Conservation (phyloP, 2,329 filamentous ascomycete species). For the Xylogone sp. region DNA sequence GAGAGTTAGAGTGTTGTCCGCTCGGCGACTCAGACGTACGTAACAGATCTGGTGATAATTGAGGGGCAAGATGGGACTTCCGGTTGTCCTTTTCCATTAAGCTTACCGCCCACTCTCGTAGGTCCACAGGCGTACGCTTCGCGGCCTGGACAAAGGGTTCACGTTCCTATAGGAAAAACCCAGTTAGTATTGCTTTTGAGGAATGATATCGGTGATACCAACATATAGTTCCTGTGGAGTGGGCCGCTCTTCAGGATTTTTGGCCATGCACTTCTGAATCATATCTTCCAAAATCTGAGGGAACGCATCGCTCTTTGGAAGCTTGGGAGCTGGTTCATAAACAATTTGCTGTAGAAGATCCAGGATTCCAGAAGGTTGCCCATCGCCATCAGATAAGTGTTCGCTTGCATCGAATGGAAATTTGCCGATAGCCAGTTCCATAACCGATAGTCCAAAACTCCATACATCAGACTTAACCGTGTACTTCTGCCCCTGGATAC, state of each 20-base stretch:
- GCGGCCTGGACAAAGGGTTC: slow-evolving; percentile 95
- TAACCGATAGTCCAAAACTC: slow-evolving; percentile 92
- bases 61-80: slow-evolving; percentile 85
- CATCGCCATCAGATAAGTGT: slow-evolving; percentile 67
- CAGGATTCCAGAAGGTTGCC: slow-evolving; percentile 88
- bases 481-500: slow-evolving; percentile 95
- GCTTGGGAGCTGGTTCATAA: slow-evolving; percentile 85
- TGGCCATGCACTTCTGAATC: slow-evolving; percentile 92
- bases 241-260: slow-evolving; percentile 82
- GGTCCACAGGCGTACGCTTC: slow-evolving; percentile 91
- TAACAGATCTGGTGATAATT: slow-evolving; percentile 71
- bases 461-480: slow-evolving; percentile 98
- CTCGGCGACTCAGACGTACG: slow-evolving; percentile 57
- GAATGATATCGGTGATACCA: slow-evolving; percentile 34
- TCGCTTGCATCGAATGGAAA: slow-evolving; percentile 86
- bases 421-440: slow-evolving; percentile 96
- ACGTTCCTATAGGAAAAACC: slow-evolving; percentile 60
- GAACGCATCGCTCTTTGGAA: slow-evolving; percentile 97
- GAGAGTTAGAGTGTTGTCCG: slow-evolving; percentile 32
- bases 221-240: slow-evolving; percentile 93
- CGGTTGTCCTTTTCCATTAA: slow-evolving; percentile 95
- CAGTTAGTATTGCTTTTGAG: slow-evolving; percentile 5
- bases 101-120: slow-evolving; percentile 88
- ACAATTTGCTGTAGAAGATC: slow-evolving; percentile 97
- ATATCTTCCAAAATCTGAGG: slow-evolving; percentile 93